Conservation (phyloP, 2,329 filamentous ascomycete genomes). For the Phyllosticta citrichinensis region DNA sequence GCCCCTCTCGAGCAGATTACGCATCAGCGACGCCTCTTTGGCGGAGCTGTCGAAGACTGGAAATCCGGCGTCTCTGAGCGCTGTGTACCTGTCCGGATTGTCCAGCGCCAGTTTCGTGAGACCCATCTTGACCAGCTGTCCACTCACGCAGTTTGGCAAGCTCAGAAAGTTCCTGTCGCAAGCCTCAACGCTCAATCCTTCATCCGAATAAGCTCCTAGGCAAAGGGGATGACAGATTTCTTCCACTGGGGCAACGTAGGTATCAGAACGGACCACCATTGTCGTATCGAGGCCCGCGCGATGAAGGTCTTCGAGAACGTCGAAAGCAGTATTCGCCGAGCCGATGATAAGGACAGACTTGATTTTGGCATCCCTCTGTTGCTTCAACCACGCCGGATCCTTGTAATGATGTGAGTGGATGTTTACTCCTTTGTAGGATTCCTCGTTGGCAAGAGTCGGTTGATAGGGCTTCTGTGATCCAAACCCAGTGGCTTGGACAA, state of each 20-base stretch:
- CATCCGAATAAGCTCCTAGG: constrained; percentile 18
- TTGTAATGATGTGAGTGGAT: constrained; percentile 19
- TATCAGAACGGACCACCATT: constrained; percentile 36
- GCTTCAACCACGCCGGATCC: constrained; percentile 14
- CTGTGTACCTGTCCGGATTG: constrained; percentile 31
- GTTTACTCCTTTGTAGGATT: constrained; percentile 17
- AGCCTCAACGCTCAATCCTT: constrained; percentile 19
- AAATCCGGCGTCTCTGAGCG: constrained; percentile 34
- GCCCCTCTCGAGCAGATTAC: constrained; percentile 24
- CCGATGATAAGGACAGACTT: constrained; percentile 33
- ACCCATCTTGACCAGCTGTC: constrained; percentile 17
- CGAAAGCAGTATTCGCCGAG: constrained; percentile 40
- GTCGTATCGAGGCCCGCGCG: constrained; percentile 33
- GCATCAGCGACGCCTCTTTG: constrained; percentile 15
- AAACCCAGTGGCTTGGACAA: constrained; percentile 14
- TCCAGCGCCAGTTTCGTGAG: constrained; percentile 20
- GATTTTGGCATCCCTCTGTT: constrained; percentile 16
- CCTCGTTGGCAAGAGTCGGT: constrained; percentile 14
- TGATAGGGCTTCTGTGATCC: constrained; percentile 14
- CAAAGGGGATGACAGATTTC: constrained; percentile 16
- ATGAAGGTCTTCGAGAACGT: constrained; percentile 39
- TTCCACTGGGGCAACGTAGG: constrained; percentile 26
- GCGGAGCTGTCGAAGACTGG: constrained; percentile 27
- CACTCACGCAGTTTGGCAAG: neutral
- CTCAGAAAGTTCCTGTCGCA: constrained; percentile 15